phyloP scores from a whole-genome alignment of 176 grass and related monocot species.

The maize (Zea mays) region Zm-B73-REFERENCE-NAM-5.0 NC_050103.1:140276501-140277000 shows the following conservation, averaged over 20 bases:
- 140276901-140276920: constrained; percentile 23
- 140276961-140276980: constrained; percentile 14
- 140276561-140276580: constrained; percentile 79
- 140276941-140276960: constrained; percentile 11
- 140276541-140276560: neutral
- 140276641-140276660: constrained; percentile 70
- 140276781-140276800: constrained; percentile 29
- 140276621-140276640: constrained; percentile 76
- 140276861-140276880: constrained; percentile 52
- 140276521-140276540: neutral
- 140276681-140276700: constrained; percentile 54
- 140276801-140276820: constrained; percentile 38
- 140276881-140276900: constrained; percentile 39
- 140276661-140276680: constrained; percentile 42
- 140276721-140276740: constrained; percentile 72
- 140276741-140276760: constrained; percentile 59
- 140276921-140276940: constrained; percentile 16
- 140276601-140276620: constrained; percentile 89
- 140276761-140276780: constrained; percentile 32
- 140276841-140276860: constrained; percentile 44
- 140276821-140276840: constrained; percentile 57
- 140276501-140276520: neutral
- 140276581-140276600: constrained; percentile 92
- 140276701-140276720: constrained; percentile 48
- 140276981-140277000: constrained; percentile 5